Percentiles rank a stretch among this genome's conserved stretches.
These are phyloP conservation scores for Cucurbita maxima DNA, from an alignment of 306 rosid genomes.

Conservation along the genomic window DNA sequence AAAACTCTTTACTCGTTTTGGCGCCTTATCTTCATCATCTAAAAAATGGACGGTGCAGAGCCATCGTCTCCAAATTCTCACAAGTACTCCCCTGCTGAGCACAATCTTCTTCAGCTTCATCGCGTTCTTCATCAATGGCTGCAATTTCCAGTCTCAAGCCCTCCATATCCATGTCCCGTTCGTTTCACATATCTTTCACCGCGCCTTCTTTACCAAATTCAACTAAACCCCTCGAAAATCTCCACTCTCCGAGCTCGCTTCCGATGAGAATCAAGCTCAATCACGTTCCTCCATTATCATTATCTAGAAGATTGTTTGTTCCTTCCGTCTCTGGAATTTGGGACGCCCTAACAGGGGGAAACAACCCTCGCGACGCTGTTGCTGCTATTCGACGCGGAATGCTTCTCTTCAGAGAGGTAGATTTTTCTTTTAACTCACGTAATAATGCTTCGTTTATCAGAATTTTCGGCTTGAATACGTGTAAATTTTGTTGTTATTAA, in stretches of 20 bases:
- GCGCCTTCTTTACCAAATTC: slow-evolving; percentile 8
- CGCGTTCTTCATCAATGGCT: slow-evolving; percentile 21
- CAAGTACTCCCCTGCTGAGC: not conserved
- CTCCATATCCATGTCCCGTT: slow-evolving; percentile 10
- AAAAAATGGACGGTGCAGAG: not conserved
- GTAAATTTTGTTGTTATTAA: slow-evolving; percentile 11
- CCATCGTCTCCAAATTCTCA: not conserved
- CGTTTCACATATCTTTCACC: slow-evolving; percentile 10
- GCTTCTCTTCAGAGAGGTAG: slow-evolving; percentile 68
- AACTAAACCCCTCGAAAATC: slow-evolving; percentile 7
- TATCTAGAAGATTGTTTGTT: slow-evolving; percentile 47
- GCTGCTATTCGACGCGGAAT: slow-evolving; percentile 63
- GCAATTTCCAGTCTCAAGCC: slow-evolving; percentile 23
- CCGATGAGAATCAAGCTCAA: slow-evolving; percentile 8
- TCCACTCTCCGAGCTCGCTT: slow-evolving; percentile 14
- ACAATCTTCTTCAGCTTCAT: not conserved
- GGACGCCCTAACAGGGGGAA: slow-evolving; percentile 65
- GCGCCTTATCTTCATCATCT: slow-evolving; percentile 29
- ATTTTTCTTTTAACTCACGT: not conserved
- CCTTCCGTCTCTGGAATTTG: slow-evolving; percentile 73
- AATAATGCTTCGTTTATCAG: not conserved
- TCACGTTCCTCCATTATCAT: slow-evolving; percentile 9
- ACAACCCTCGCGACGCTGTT: slow-evolving; percentile 50
- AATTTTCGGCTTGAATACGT: not conserved
- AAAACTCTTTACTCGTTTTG: not conserved